These are phyloP conservation scores for Carex kokanica DNA, from an alignment of 176 grass and related monocot species.

Conservation along the genomic window DNA sequence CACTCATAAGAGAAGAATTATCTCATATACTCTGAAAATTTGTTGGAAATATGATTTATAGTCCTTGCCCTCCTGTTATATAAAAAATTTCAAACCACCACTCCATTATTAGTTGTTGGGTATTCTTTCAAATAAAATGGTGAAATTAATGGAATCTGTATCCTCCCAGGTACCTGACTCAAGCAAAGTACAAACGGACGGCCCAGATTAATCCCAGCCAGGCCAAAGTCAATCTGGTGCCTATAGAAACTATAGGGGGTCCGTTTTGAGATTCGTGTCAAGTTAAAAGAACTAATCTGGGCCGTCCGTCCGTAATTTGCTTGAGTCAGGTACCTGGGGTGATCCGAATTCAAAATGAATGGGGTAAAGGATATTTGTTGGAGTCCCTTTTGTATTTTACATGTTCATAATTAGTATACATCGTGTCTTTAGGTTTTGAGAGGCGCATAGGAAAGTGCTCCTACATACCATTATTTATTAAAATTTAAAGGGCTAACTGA, in stretches of 20 bases:
- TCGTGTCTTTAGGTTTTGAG: neutral
- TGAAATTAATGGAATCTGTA: neutral
- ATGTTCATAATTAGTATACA: neutral
- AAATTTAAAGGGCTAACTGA: neutral
- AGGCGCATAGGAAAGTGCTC: neutral
- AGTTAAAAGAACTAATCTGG: too few relatives aligned
- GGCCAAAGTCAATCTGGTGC: too few relatives aligned
- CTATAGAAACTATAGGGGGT: too few relatives aligned
- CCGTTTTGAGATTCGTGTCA: too few relatives aligned
- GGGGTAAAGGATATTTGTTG: neutral
- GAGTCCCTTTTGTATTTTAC: neutral
- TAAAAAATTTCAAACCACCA: neutral
- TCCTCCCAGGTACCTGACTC: too few relatives aligned
- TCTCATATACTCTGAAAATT: neutral
- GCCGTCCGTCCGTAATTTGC: too few relatives aligned
- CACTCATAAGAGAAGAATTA: neutral
- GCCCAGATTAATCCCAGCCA: too few relatives aligned
- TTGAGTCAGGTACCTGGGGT: too few relatives aligned
- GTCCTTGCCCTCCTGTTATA: neutral
- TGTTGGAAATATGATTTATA: neutral
- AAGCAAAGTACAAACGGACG: too few relatives aligned
- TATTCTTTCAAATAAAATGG: neutral
- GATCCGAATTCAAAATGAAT: neutral
- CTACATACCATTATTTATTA: neutral
- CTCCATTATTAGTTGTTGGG: neutral